phyloP scores from a whole-genome alignment of 2,329 filamentous ascomycete species.

The Cytospora piceae region DNA sequence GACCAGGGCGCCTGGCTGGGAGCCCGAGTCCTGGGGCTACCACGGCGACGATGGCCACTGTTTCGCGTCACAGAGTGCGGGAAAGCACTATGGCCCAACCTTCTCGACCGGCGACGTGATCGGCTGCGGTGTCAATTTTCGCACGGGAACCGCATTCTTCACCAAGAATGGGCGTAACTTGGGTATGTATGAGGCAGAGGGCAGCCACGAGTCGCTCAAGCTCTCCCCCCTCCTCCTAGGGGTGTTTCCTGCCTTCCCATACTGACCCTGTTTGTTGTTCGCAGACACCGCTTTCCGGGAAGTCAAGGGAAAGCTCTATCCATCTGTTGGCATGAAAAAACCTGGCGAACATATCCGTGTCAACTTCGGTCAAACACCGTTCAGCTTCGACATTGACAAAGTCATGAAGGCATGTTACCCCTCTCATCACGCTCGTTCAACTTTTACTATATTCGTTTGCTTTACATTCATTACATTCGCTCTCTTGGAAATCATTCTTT shows the following conservation, averaged over 20 bases:
- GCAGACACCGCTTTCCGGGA: slow-evolving; percentile 73
- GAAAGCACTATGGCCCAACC: slow-evolving; percentile 59
- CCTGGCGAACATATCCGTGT: slow-evolving; percentile 62
- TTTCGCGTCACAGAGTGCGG: slow-evolving; percentile 60
- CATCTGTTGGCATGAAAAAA: slow-evolving; percentile 67
- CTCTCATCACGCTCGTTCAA: slow-evolving; percentile 20
- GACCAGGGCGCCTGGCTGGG: slow-evolving; percentile 66
- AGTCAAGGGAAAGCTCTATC: slow-evolving; percentile 67
- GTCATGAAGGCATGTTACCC: slow-evolving; percentile 70
- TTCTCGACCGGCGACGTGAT: slow-evolving; percentile 63
- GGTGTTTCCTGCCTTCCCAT: slow-evolving; percentile 13
- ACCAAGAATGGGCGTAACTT: slow-evolving; percentile 66
- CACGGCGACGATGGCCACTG: slow-evolving; percentile 70
- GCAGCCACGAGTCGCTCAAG: slow-evolving; percentile 21
- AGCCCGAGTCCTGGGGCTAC: slow-evolving; percentile 69
- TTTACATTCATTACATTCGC: background rate
- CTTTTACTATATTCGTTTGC: background rate
- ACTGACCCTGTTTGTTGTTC: slow-evolving; percentile 34
- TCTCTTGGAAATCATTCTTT: slow-evolving; percentile 8
- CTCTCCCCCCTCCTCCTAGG: background rate
- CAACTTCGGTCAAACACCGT: slow-evolving; percentile 75
- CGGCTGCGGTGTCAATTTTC: slow-evolving; percentile 69
- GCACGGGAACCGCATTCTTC: slow-evolving; percentile 67
- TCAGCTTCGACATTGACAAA: slow-evolving; percentile 88
- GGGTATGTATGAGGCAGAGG: slow-evolving; percentile 45